A percentile compares a stretch with the other conserved stretches of the same genome.
Evolutionary conservation across 202 grass and related monocot species (phyloP).

Genomic region (Schoenoplectus tabernaemontani): DNA sequence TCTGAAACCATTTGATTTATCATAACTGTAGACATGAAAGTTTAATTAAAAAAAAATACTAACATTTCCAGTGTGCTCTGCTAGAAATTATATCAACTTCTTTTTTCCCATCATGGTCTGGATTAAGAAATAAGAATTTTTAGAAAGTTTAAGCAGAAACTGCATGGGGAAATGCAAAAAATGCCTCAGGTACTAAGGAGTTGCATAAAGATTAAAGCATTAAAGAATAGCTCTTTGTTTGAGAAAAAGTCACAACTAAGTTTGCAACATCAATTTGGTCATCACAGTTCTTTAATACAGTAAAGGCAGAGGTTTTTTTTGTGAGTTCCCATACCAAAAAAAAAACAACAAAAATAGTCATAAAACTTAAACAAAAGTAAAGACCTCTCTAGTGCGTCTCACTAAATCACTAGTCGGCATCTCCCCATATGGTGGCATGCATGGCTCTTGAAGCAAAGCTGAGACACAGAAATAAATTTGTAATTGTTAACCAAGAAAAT

Average conservation of each 20-base stretch:
- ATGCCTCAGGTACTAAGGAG: not conserved
- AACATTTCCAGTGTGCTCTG: slow-evolving; percentile 94
- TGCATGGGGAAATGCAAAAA: slow-evolving; percentile 6
- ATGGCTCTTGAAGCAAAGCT: slow-evolving; percentile 93
- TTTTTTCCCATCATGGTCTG: slow-evolving; percentile 78
- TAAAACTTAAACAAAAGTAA: slow-evolving; percentile 14
- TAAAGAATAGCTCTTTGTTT: not conserved
- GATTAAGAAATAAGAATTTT: slow-evolving; percentile 21
- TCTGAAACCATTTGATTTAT: slow-evolving; percentile 33
- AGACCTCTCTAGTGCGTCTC: slow-evolving; percentile 82
- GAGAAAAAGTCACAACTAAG: not conserved
- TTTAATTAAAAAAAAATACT: slow-evolving; percentile 18
- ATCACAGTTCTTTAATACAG: not conserved
- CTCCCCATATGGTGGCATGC: slow-evolving; percentile 70
- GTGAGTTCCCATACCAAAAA: not conserved
- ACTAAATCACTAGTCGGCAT: slow-evolving; percentile 85
- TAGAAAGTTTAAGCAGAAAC: not conserved
- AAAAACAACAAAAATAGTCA: not conserved
- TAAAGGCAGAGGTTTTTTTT: not conserved
- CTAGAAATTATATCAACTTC: slow-evolving; percentile 67
- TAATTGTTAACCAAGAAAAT: slow-evolving; percentile 18
- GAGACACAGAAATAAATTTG: slow-evolving; percentile 19
- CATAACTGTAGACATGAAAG: slow-evolving; percentile 12
- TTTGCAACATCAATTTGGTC: not conserved
- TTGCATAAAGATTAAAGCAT: not conserved